Conservation (phyloP, 2,329 filamentous ascomycete species). For the Trichoderma sp. region DNA sequence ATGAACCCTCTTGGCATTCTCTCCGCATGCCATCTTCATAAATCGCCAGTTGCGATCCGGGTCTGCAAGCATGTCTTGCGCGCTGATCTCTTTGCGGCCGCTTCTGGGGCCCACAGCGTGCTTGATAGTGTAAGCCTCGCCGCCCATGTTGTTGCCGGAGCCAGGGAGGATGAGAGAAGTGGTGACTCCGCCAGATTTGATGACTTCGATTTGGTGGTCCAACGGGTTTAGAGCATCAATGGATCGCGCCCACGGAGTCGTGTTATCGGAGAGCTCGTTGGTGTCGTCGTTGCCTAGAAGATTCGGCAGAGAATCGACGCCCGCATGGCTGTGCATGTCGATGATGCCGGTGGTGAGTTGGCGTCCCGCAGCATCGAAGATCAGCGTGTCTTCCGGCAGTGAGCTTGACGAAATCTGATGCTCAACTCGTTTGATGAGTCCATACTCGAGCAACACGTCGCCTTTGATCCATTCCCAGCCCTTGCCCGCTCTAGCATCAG, state of each 20-base stretch:
- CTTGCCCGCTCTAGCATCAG: constrained; percentile 60
- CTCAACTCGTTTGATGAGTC: constrained; percentile 61
- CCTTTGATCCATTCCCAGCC: constrained; percentile 63
- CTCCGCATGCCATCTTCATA: constrained; percentile 78
- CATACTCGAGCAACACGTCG: constrained; percentile 65
- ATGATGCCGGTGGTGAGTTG: constrained; percentile 69
- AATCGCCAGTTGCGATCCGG: constrained; percentile 68
- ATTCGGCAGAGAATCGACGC: constrained; percentile 60
- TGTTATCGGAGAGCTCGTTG: constrained; percentile 67
- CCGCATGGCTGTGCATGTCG: constrained; percentile 72
- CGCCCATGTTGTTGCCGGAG: constrained; percentile 73
- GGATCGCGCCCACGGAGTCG: constrained; percentile 69
- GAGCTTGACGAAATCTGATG: constrained; percentile 46
- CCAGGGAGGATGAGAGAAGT: constrained; percentile 69
- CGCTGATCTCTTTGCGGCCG: constrained; percentile 65
- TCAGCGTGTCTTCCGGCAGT: constrained; percentile 52
- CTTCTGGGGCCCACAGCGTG: constrained; percentile 64
- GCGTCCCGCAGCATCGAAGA: constrained; percentile 63
- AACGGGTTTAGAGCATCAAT: constrained; percentile 67
- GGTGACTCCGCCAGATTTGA: constrained; percentile 74
- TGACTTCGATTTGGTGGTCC: constrained; percentile 68
- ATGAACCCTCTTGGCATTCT: constrained; percentile 68
- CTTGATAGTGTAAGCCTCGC: constrained; percentile 71
- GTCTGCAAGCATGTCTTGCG: constrained; percentile 66
- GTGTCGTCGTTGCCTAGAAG: constrained; percentile 60